Percentiles rank a stretch among this genome's conserved stretches.
Conservation (phyloP, 331 rosid species). For the Malus hybrid region DNA sequence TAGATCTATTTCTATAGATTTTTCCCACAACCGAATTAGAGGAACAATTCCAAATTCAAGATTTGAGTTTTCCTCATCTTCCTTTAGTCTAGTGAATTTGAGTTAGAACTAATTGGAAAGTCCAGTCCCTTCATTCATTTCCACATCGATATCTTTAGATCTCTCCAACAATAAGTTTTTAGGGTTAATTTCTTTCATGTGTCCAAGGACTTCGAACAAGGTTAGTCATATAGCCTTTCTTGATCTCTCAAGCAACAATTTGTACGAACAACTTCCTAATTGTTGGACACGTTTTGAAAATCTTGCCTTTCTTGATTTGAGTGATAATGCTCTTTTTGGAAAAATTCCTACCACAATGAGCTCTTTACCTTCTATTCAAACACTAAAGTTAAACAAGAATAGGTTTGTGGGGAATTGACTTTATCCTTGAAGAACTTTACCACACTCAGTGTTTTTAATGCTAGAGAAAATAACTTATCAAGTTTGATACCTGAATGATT, state of each 20-base stretch:
- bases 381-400: too few species aligned
- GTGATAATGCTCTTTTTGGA: background rate
- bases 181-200: background rate
- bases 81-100: background rate
- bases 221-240: background rate
- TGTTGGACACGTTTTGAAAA: background rate
- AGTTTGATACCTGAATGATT: too few species aligned
- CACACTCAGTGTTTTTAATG: too few species aligned
- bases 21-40: background rate
- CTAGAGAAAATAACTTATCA: too few species aligned
- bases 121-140: background rate
- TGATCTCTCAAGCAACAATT: background rate
- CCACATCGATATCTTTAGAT: accelerated
- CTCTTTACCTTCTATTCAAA: background rate
- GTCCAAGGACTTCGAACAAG: background rate
- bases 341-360: background rate
- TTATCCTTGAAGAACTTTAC: too few species aligned
- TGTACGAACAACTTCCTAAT: background rate
- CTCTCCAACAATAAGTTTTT: background rate
- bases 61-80: background rate
- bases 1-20: background rate
- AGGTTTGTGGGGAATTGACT: too few species aligned
- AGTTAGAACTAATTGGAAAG: background rate
- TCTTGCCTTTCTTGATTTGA: background rate
- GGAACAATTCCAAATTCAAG: background rate